A percentile compares a stretch with the other conserved stretches of the same genome.
Evolutionary conservation across 371 early-diverging fungal genomes (phyloP).

Genomic region (Apophysomyces trapeziformis): DNA sequence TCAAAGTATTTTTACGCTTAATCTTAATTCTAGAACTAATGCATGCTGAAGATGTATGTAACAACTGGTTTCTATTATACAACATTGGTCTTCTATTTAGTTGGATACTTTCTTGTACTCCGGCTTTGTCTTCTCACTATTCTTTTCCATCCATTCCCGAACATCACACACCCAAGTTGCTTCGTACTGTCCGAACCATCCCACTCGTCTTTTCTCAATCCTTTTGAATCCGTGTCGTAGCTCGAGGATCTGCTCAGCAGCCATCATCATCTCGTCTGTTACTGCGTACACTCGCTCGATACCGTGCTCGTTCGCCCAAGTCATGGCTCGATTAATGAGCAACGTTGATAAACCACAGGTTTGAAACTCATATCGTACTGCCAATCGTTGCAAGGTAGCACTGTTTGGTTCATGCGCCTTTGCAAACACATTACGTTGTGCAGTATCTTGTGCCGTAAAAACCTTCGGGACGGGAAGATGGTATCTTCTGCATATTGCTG

Average conservation of each 20-base stretch:
- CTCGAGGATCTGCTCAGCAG: slow-evolving; percentile 41
- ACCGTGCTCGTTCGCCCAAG: slow-evolving; percentile 42
- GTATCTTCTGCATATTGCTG: slow-evolving; percentile 11
- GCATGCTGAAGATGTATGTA: too few species aligned
- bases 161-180: slow-evolving; percentile 22
- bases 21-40: too few species aligned
- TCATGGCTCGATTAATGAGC: slow-evolving; percentile 42
- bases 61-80: not conserved
- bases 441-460: slow-evolving; percentile 13
- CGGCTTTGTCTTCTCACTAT: slow-evolving; percentile 8
- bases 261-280: slow-evolving; percentile 38
- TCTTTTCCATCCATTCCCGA: slow-evolving; percentile 21
- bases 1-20: too few species aligned
- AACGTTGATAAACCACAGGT: slow-evolving; percentile 46
- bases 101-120: not conserved
- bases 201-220: slow-evolving; percentile 25
- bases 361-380: slow-evolving; percentile 38
- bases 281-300: slow-evolving; percentile 41
- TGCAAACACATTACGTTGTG: slow-evolving; percentile 21
- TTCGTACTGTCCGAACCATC: slow-evolving; percentile 38
- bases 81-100: not conserved
- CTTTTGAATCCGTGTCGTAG: slow-evolving; percentile 44
- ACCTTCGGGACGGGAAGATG: slow-evolving; percentile 21
- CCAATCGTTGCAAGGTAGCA: slow-evolving; percentile 43
- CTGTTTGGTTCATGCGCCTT: slow-evolving; percentile 36